Conservation (phyloP, 2,329 filamentous ascomycete species). For the Lasiodiplodia theobromae region DNA sequence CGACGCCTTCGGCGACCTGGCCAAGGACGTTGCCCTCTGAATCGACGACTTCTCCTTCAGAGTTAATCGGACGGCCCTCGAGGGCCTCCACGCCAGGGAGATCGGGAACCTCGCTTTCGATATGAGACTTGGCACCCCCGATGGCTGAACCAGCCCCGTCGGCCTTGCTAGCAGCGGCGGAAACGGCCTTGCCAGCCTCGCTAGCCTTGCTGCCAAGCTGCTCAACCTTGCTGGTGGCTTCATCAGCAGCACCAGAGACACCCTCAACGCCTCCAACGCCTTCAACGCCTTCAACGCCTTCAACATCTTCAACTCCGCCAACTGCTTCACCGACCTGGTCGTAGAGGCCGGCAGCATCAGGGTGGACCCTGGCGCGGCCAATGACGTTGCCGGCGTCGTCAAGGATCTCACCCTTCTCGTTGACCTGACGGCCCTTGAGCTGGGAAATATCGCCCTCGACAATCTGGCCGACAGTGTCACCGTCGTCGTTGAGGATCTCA, state of each 20-base stretch:
- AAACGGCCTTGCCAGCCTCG: slow-evolving; percentile 38
- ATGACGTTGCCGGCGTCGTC: slow-evolving; percentile 62
- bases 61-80: slow-evolving; percentile 59
- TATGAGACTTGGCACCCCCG: slow-evolving; percentile 38
- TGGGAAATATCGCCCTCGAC: slow-evolving; percentile 57
- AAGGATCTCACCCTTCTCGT: slow-evolving; percentile 63
- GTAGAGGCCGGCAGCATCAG: slow-evolving; percentile 51
- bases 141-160: slow-evolving; percentile 34
- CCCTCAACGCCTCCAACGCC: slow-evolving; percentile 32
- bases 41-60: slow-evolving; percentile 57
- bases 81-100: slow-evolving; percentile 60
- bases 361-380: slow-evolving; percentile 59
- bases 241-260: neutral
- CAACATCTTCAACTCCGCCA: slow-evolving; percentile 36
- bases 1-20: slow-evolving; percentile 53
- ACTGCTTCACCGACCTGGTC: slow-evolving; percentile 43
- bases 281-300: slow-evolving; percentile 32
- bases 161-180: slow-evolving; percentile 33
- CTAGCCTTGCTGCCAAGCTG: slow-evolving; percentile 13
- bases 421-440: slow-evolving; percentile 57
- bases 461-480: slow-evolving; percentile 57
- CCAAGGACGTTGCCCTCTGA: slow-evolving; percentile 59
- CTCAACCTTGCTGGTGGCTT: slow-evolving; percentile 9
- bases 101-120: slow-evolving; percentile 45
- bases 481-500: slow-evolving; percentile 59